Percentiles rank a stretch among this genome's conserved stretches.
Evolutionary conservation across 2,329 filamentous ascomycete genomes (phyloP).

Genomic region (Fragosphaeria purpurea): DNA sequence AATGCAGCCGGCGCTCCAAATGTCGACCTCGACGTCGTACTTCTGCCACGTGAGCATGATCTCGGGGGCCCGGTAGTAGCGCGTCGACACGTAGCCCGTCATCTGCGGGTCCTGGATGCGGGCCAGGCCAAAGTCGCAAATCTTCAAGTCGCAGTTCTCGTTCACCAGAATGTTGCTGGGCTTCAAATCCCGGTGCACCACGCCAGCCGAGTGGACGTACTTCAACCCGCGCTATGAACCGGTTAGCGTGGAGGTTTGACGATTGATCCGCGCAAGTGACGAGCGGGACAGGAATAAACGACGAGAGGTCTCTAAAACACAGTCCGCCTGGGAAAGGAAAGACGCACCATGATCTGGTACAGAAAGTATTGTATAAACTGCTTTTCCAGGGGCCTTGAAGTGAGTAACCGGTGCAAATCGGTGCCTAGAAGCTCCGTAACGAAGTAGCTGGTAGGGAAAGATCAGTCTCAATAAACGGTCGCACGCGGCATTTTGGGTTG

Average conservation of each 20-base stretch:
- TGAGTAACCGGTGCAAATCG: slow-evolving; percentile 89
- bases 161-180: slow-evolving; percentile 99
- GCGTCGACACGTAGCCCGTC: slow-evolving; percentile 97
- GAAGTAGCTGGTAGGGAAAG: slow-evolving; percentile 60
- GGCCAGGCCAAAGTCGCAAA: slow-evolving; percentile 95
- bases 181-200: slow-evolving; percentile 95
- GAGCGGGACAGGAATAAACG: too few relatives aligned
- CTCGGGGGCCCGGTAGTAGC: slow-evolving; percentile 97
- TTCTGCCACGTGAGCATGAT: slow-evolving; percentile 99
- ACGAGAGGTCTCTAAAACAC: too few relatives aligned
- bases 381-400: slow-evolving; percentile 91
- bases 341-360: slow-evolving; percentile 88
- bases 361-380: slow-evolving; percentile 99
- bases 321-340: slow-evolving; percentile 7
- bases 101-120: slow-evolving; percentile 98
- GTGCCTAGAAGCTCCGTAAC: slow-evolving; percentile 96
- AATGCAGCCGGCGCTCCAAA: slow-evolving; percentile 98
- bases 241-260: not conserved
- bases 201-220: slow-evolving; percentile 97
- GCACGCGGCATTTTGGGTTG: not conserved
- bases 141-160: slow-evolving; percentile 99
- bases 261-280: too few relatives aligned
- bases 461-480: not conserved
- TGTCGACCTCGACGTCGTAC: slow-evolving; percentile 97
- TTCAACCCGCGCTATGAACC: slow-evolving; percentile 73